A percentile compares a stretch with the other conserved stretches of the same genome.
Conservation (phyloP, 2,329 filamentous ascomycete genomes). For the Nakataea oryzae region DNA sequence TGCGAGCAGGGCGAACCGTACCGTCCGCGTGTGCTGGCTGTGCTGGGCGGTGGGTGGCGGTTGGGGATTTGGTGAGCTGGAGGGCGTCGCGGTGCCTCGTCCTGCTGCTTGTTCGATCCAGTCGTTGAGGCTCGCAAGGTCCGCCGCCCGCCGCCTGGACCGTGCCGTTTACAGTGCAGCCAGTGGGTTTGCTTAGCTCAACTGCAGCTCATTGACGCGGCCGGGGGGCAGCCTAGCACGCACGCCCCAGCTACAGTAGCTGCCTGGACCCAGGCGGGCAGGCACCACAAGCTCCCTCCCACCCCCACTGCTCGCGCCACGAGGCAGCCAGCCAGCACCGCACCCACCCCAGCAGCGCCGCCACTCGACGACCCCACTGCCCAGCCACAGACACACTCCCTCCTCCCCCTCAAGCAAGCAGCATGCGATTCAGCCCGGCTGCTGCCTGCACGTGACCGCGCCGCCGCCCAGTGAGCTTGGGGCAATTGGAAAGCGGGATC, state of each 20-base stretch:
- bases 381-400: too few species aligned
- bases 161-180: neutral
- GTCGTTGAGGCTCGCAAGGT: neutral
- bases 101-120: neutral
- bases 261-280: too few species aligned
- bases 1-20: neutral
- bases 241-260: too few species aligned
- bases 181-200: neutral
- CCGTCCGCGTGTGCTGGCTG: neutral
- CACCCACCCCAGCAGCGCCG: too few species aligned
- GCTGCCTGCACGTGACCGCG: constrained; percentile 3
- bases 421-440: too few species aligned
- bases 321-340: too few species aligned
- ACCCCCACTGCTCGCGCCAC: too few species aligned
- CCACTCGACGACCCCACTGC: too few species aligned
- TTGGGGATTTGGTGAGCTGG: neutral
- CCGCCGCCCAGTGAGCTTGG: neutral
- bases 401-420: too few species aligned
- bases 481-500: constrained; percentile 3
- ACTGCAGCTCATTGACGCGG: constrained; percentile 22
- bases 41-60: neutral
- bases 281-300: too few species aligned
- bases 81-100: constrained; percentile 1
- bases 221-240: constrained; percentile 28
- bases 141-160: neutral